These are phyloP conservation scores for Annona cherimola DNA, from an alignment of 164 flowering plant species.

Conservation along the genomic window DNA sequence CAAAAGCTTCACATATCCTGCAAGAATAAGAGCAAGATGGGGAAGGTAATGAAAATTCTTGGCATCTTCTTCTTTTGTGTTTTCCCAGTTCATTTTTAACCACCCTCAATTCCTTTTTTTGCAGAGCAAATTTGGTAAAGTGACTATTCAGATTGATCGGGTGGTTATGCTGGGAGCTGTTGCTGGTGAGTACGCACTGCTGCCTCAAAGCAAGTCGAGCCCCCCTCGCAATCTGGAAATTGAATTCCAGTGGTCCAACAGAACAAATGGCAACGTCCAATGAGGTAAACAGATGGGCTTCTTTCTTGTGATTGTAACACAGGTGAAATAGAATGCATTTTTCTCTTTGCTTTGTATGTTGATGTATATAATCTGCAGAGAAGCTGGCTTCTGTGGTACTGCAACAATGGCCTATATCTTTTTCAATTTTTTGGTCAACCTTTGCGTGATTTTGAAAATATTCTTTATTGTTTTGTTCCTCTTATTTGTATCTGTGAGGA, in stretches of 20 bases:
- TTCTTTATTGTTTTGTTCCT: background rate
- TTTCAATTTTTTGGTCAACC: background rate
- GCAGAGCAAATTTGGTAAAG: conserved; percentile 95
- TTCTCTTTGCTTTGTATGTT: conserved; percentile 13
- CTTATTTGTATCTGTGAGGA: too few species aligned
- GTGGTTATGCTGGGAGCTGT: conserved; percentile 96
- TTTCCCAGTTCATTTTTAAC: background rate
- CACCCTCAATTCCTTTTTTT: conserved; percentile 8
- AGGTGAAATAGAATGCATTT: conserved; percentile 4
- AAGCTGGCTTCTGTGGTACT: conserved; percentile 16
- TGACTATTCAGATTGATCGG: conserved; percentile 92
- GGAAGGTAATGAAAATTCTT: conserved; percentile 55
- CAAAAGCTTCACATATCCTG: conserved; percentile 98
- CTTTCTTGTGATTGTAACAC: conserved; percentile 14
- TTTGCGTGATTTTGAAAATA: background rate
- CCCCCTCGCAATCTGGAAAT: conserved; percentile 82
- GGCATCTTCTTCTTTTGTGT: background rate
- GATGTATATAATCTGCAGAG: conserved; percentile 34
- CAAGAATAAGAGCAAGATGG: conserved; percentile 99
- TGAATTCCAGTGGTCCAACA: conserved; percentile 88
- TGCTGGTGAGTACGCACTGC: conserved; percentile 83
- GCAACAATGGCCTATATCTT: background rate
- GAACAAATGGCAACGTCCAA: conserved; percentile 32
- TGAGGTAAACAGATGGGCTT: conserved; percentile 3
- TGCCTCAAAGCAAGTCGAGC: conserved; percentile 89